These are phyloP conservation scores for Baorangia bicolor DNA, from an alignment of 768 basidiomycete genomes.

Conservation along the genomic window DNA sequence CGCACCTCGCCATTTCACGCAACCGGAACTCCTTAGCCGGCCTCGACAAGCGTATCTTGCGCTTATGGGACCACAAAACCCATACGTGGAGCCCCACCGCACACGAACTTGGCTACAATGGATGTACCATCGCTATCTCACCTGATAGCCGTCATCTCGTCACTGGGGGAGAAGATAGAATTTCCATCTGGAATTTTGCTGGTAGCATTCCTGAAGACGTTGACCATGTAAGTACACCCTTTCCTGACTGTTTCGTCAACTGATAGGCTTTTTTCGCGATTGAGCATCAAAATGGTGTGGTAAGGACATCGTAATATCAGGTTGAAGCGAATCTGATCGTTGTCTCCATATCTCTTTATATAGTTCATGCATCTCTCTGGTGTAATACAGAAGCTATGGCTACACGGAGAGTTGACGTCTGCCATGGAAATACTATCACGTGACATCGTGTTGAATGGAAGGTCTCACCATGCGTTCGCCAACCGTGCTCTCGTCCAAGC, in stretches of 20 bases:
- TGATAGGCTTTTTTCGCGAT: neutral
- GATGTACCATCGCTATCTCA: conserved; percentile 9
- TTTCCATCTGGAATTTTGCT: conserved; percentile 16
- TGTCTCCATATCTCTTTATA: neutral
- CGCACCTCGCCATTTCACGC: conserved; percentile 12
- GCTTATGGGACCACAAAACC: conserved; percentile 9
- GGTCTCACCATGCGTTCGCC: conserved; percentile 1
- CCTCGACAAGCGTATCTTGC: conserved; percentile 2
- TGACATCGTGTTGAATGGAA: conserved; percentile 4
- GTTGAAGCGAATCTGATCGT: neutral
- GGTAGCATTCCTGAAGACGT: neutral
- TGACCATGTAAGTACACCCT: neutral
- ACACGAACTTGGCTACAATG: neutral
- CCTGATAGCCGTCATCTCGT: conserved; percentile 5
- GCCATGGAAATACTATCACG: conserved; percentile 7
- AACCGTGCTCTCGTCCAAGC: conserved; percentile 14
- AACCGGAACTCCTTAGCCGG: neutral
- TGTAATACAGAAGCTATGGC: conserved; percentile 3
- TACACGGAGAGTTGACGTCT: neutral
- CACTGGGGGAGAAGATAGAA: conserved; percentile 8
- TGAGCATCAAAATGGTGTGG: neutral
- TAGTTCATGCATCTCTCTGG: conserved; percentile 12
- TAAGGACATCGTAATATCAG: neutral
- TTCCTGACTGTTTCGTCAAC: neutral
- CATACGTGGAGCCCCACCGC: conserved; percentile 1